Evolutionary conservation across 2,329 filamentous ascomycete genomes (phyloP).

Genomic region (Venturia pyrina): DNA sequence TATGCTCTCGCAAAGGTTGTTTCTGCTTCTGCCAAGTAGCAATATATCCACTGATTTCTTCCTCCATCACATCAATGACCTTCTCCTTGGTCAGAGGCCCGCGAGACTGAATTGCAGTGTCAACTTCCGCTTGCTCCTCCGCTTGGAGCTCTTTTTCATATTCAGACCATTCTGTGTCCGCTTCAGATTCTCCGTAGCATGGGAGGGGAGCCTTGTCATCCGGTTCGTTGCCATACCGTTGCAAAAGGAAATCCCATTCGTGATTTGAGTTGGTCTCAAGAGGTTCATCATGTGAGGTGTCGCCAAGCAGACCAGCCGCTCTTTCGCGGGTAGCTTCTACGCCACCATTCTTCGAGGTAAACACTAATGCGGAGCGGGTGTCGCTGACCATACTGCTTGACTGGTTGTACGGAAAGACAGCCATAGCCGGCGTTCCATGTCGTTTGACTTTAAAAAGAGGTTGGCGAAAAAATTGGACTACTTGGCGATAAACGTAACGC

Average conservation of each 20-base stretch:
- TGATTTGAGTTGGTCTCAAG: constrained; percentile 16
- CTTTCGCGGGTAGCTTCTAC: constrained; percentile 21
- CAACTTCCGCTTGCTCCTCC: constrained; percentile 41
- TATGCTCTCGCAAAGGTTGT: constrained; percentile 44
- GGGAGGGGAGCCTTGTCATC: constrained; percentile 34
- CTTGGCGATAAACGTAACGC: constrained; percentile 20
- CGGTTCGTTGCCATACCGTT: constrained; percentile 30
- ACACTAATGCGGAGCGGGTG: constrained; percentile 22
- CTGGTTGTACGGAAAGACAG: constrained; percentile 23
- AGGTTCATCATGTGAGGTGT: constrained; percentile 17
- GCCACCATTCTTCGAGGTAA: constrained; percentile 16
- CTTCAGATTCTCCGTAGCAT: constrained; percentile 41
- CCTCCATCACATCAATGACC: constrained; percentile 43
- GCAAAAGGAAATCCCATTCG: constrained; percentile 29
- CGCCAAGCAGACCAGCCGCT: constrained; percentile 13
- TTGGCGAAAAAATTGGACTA: constrained; percentile 19
- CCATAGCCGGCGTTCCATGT: constrained; percentile 18
- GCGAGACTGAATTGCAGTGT: constrained; percentile 17
- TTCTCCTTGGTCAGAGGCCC: constrained; percentile 29
- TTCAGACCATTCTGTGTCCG: constrained; percentile 14
- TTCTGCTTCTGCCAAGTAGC: constrained; percentile 49
- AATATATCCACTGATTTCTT: constrained; percentile 42
- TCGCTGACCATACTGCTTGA: constrained; percentile 8
- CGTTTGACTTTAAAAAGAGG: constrained; percentile 16
- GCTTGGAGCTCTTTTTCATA: constrained; percentile 21